A percentile compares a stretch with the other conserved stretches of the same genome.
phyloP scores from a whole-genome alignment of 805 yeast species.

The Ogataea ramenticola region DNA sequence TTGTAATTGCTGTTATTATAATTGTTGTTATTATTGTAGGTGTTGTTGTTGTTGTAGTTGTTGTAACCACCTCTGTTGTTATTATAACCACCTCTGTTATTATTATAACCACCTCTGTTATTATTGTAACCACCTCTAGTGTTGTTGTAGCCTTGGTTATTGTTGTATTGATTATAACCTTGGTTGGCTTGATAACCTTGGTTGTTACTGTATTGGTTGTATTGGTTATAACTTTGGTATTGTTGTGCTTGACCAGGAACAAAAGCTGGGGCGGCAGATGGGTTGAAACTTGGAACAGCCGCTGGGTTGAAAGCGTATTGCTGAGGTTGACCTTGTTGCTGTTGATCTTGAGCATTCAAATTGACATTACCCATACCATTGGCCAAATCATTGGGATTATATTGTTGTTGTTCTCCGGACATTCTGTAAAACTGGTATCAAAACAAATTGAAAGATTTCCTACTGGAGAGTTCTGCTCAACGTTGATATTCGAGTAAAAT shows the following conservation, averaged over 20 bases:
- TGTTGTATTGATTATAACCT: slow-evolving; percentile 8
- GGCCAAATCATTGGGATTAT: slow-evolving; percentile 35
- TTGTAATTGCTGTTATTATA: slow-evolving; percentile 10
- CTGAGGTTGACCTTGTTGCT: background rate
- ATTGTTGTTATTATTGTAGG: slow-evolving; percentile 15
- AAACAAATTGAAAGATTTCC: background rate
- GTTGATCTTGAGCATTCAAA: slow-evolving; percentile 29
- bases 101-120: slow-evolving; percentile 5
- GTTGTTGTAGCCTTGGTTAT: slow-evolving; percentile 6
- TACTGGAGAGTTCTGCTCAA: too few species aligned
- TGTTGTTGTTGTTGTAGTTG: slow-evolving; percentile 22
- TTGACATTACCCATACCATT: slow-evolving; percentile 37
- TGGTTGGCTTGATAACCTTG: slow-evolving; percentile 2
- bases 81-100: slow-evolving; percentile 18
- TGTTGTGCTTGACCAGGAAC: slow-evolving; percentile 35
- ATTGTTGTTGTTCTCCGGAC: slow-evolving; percentile 25
- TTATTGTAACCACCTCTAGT: slow-evolving; percentile 2
- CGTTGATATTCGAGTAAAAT: too few species aligned
- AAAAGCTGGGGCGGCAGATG: slow-evolving; percentile 41
- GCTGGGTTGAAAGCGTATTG: slow-evolving; percentile 37
- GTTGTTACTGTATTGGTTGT: slow-evolving; percentile 13
- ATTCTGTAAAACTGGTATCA: background rate
- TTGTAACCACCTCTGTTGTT: slow-evolving; percentile 16
- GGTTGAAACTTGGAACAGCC: slow-evolving; percentile 40
- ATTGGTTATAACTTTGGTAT: slow-evolving; percentile 15